Evolutionary conservation across 352 stramenopile species (phyloP).

Genomic region (Phytopythium chamaehyphon): DNA sequence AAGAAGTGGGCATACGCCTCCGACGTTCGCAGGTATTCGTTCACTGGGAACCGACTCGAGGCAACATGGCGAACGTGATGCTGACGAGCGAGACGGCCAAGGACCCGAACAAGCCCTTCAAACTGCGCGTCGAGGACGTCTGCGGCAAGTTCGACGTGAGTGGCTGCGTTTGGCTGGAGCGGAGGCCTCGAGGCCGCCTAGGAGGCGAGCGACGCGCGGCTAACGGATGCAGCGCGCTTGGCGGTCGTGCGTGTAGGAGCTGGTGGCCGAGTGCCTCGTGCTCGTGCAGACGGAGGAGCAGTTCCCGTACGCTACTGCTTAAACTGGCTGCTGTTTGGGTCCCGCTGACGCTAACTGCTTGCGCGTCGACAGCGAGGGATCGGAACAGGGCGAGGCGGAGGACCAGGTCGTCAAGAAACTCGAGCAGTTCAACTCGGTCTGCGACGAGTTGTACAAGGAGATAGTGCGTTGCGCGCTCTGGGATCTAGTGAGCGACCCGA

Average conservation of each 20-base stretch:
- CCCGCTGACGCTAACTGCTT: neutral
- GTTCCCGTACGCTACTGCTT: conserved; percentile 33
- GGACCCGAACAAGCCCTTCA: conserved; percentile 88
- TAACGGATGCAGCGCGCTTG: neutral
- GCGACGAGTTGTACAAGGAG: conserved; percentile 86
- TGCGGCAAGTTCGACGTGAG: conserved; percentile 78
- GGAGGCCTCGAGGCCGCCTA: neutral
- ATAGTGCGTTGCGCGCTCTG: conserved; percentile 44
- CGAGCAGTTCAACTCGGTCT: conserved; percentile 86
- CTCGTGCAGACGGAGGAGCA: conserved; percentile 79
- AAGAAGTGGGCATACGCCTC: too few relatives aligned
- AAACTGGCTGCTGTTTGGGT: neutral
- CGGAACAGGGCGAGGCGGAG: conserved; percentile 35
- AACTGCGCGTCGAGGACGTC: conserved; percentile 81
- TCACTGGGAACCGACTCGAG: conserved; percentile 1
- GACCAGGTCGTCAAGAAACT: conserved; percentile 85
- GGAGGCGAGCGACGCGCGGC: neutral
- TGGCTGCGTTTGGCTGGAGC: neutral
- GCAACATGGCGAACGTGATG: conserved; percentile 82
- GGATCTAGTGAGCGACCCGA: neutral
- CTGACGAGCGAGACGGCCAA: conserved; percentile 85
- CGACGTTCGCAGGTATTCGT: neutral
- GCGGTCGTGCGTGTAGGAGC: conserved; percentile 30
- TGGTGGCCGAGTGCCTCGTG: conserved; percentile 70
- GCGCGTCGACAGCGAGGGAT: conserved; percentile 20